Percentiles rank a stretch among this genome's conserved stretches.
Evolutionary conservation across 306 rosid genomes (phyloP).

Genomic region (Canavalia gladiata): DNA sequence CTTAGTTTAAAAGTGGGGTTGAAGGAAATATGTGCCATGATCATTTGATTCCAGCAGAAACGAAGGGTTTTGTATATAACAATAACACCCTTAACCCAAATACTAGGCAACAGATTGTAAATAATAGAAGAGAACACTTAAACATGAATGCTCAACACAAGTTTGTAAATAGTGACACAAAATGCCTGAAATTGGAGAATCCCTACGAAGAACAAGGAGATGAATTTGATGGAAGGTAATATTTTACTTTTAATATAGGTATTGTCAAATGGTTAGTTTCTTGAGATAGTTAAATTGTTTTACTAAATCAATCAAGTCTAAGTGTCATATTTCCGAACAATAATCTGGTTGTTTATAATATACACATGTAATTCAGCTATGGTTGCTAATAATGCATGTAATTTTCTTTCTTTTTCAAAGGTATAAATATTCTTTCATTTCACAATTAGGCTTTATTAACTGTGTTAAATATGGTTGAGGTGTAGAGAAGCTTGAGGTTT

Average conservation of each 20-base stretch:
- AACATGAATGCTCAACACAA: slow-evolving; percentile 76
- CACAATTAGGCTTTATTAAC: slow-evolving; percentile 65
- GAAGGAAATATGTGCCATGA: slow-evolving; percentile 61
- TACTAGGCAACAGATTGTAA: slow-evolving; percentile 79
- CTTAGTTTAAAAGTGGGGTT: slow-evolving; percentile 53
- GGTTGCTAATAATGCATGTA: slow-evolving; percentile 6
- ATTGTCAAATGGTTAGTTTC: no score
- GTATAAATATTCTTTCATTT: slow-evolving; percentile 68
- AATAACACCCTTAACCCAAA: slow-evolving; percentile 63
- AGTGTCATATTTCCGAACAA: no score
- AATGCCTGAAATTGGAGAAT: slow-evolving; percentile 73
- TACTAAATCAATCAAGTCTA: neutral
- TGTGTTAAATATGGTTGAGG: slow-evolving; percentile 60
- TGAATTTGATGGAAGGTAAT: slow-evolving; percentile 72
- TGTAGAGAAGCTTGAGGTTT: slow-evolving; percentile 39
- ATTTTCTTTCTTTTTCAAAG: no score
- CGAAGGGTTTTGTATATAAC: slow-evolving; percentile 71
- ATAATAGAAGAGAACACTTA: slow-evolving; percentile 77
- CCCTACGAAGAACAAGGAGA: slow-evolving; percentile 65
- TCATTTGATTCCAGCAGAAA: slow-evolving; percentile 53
- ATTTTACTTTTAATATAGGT: slow-evolving; percentile 3
- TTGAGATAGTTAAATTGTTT: neutral
- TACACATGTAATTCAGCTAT: slow-evolving; percentile 55
- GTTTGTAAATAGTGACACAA: slow-evolving; percentile 79
- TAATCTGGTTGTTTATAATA: neutral